These are phyloP conservation scores for Carpinus fangiana DNA, from an alignment of 306 rosid genomes.

Conservation along the genomic window DNA sequence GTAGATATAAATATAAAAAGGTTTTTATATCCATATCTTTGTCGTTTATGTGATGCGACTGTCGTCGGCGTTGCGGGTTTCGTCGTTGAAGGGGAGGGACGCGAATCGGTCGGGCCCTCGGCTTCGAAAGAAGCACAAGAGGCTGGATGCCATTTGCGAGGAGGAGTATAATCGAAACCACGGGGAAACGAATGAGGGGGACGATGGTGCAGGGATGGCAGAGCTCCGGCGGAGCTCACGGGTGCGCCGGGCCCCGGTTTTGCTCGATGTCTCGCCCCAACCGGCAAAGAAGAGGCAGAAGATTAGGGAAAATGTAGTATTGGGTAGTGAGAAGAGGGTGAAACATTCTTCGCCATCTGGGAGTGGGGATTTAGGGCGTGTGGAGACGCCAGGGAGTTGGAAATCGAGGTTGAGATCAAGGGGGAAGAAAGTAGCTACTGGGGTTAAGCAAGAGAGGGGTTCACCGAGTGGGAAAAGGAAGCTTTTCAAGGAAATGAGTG, in stretches of 20 bases:
- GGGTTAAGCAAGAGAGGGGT: constrained; percentile 38
- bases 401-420: constrained; percentile 69
- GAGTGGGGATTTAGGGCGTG: constrained; percentile 24
- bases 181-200: constrained; percentile 51
- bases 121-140: constrained; percentile 87
- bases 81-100: constrained; percentile 44
- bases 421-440: constrained; percentile 34
- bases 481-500: constrained; percentile 46
- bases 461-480: constrained; percentile 57
- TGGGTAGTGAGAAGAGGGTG: constrained; percentile 34
- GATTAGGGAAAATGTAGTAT: constrained; percentile 36
- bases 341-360: constrained; percentile 22
- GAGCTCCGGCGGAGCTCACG: constrained; percentile 80
- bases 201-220: constrained; percentile 30
- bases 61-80: constrained; percentile 37
- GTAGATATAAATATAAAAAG: neutral
- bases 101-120: constrained; percentile 50
- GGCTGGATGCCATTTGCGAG: constrained; percentile 88
- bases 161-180: constrained; percentile 72
- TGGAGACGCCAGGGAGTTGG: constrained; percentile 46
- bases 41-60: constrained; percentile 69
- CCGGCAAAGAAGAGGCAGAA: constrained; percentile 64
- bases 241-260: constrained; percentile 71
- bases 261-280: constrained; percentile 80
- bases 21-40: constrained; percentile 22